Conservation (phyloP, 768 basidiomycete species). For the Auriscalpium vulgare region DNA sequence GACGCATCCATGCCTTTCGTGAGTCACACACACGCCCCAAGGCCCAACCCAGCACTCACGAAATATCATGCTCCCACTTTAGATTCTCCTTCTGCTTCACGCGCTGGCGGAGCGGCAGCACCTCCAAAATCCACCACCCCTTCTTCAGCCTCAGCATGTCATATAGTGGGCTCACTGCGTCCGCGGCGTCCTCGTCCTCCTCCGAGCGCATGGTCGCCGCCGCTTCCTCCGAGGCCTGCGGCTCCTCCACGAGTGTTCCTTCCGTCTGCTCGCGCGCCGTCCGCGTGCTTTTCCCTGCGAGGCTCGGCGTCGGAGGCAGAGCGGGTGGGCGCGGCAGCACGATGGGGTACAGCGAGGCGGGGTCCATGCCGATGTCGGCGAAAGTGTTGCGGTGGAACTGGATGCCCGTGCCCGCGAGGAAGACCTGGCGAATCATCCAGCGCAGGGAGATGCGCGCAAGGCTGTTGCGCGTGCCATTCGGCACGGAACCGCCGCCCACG, state of each 20-base stretch:
- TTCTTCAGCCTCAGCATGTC: conserved; percentile 46
- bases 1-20: neutral
- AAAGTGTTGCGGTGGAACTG: conserved; percentile 26
- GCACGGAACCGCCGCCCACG: conserved; percentile 65
- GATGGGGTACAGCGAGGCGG: conserved; percentile 18
- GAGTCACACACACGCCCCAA: neutral
- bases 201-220: conserved; percentile 28
- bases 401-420: conserved; percentile 40
- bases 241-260: conserved; percentile 10
- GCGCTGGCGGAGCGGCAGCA: conserved; percentile 21
- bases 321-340: conserved; percentile 17
- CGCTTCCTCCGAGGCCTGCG: conserved; percentile 8
- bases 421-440: conserved; percentile 43
- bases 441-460: conserved; percentile 67
- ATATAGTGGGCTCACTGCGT: conserved; percentile 42
- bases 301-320: neutral
- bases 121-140: conserved; percentile 64
- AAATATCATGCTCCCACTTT: neutral
- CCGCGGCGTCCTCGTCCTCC: conserved; percentile 57
- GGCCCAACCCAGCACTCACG: neutral
- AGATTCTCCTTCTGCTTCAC: neutral
- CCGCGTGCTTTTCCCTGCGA: neutral
- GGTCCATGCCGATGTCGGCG: conserved; percentile 24
- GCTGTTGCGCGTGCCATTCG: conserved; percentile 46
- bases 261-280: conserved; percentile 3